Evolutionary conservation across 2,329 filamentous ascomycete genomes (phyloP), one percentile per base, ranked within the genome.

Genomic region (Macroventuria anomochaeta): DNA sequence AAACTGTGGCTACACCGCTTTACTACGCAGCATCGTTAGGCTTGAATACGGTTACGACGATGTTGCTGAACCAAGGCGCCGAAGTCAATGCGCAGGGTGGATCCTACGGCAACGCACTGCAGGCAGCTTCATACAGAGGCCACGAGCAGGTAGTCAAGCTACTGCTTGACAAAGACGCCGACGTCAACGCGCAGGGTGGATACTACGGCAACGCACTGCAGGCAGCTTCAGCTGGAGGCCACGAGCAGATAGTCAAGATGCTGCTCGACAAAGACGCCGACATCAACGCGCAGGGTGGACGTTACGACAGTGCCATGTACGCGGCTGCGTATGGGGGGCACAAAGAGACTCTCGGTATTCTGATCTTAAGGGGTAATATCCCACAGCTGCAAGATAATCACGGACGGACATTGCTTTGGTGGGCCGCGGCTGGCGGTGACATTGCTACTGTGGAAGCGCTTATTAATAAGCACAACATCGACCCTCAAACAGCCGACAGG

Each of bases 11-110:
- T 3, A 23, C 20, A 8, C 63, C 64, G 6, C 49, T 71, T 21
- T 70, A 70, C 38, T 64, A 63, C 40, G 62, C 59, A 33, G 54
- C 52, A 12, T 17, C 50, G 1, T 15, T 43, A 3, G 65, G 62
- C 15, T 39, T 72, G 13, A 52, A 28, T 23, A 54, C 56, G 29
- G 37, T 62, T 32, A 50, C 29, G 6, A 57, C 38, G 31, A 26
- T 50, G 46, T 50, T 65, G 31, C 40, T 62, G 8, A 49, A 61
- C 1, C 50, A 50, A n/a, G 4, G 11, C 28, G 28, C 28, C 28
- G 28, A 29, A 3, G 28, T 29, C 11, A 29, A 29, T 10, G 28
- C 11, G 8, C 28, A 29, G 11, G 28, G 28, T 4, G 28, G 28
- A 7, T 10, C 3, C 5, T 4, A 29, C 11, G 28, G 28, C 28